These are phyloP conservation scores for Boletus rubropictus DNA, from an alignment of 768 basidiomycete species.

Conservation along the genomic window DNA sequence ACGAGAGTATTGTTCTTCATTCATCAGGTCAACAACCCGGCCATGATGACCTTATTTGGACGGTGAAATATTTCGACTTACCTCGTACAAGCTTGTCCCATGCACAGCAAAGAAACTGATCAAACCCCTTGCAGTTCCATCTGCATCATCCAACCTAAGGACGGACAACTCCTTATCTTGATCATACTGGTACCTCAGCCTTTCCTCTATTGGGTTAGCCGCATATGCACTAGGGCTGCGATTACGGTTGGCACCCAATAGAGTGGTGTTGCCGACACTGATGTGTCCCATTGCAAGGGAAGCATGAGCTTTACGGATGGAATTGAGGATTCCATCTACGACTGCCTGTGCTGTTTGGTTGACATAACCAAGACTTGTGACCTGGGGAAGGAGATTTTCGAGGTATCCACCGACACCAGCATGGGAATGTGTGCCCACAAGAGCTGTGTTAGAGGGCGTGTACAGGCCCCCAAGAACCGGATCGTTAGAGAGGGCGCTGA, in stretches of 20 bases:
- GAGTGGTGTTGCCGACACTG: conserved; percentile 61
- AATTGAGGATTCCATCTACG: conserved; percentile 59
- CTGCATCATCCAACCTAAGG: conserved; percentile 55
- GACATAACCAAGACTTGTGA: conserved; percentile 71
- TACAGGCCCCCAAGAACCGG: conserved; percentile 57
- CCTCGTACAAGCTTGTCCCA: conserved; percentile 75
- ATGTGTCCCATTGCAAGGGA: conserved; percentile 56
- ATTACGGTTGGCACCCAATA: conserved; percentile 66
- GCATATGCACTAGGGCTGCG: conserved; percentile 72
- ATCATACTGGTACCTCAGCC: conserved; percentile 60
- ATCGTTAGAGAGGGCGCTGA: conserved; percentile 45
- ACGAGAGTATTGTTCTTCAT: conserved; percentile 75
- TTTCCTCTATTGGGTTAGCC: conserved; percentile 67
- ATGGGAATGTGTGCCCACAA: conserved; percentile 71
- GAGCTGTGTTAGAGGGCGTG: conserved; percentile 64
- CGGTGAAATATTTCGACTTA: conserved; percentile 18
- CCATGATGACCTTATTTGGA: background rate
- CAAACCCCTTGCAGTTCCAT: conserved; percentile 57
- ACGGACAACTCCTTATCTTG: conserved; percentile 72
- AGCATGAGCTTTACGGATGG: conserved; percentile 62
- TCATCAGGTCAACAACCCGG: background rate
- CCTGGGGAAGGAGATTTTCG: conserved; percentile 71
- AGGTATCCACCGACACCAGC: conserved; percentile 75
- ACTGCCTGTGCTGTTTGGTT: conserved; percentile 68
- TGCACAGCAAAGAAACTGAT: conserved; percentile 76